Conservation (phyloP, 441 rosid species). For the Kokia cookei region DNA sequence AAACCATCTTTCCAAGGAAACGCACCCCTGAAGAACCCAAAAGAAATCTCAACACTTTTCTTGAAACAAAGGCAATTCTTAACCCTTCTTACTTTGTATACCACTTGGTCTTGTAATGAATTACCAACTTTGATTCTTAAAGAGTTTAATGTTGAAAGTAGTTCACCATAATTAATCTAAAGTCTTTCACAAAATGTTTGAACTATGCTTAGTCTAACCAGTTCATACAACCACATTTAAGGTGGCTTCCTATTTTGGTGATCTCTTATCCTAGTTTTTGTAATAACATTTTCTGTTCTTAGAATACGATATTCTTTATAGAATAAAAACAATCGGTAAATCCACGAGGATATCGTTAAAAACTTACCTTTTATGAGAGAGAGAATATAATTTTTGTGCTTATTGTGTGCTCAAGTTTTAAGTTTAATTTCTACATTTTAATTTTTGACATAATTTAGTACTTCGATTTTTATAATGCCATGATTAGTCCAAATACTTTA, state of each 20-base stretch:
- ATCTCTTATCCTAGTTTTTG: background rate
- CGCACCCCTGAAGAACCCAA: background rate
- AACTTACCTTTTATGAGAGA: no score
- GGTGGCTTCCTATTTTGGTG: no score
- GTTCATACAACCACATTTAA: background rate
- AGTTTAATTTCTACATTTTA: no score
- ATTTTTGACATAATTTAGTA: no score
- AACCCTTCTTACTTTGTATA: background rate
- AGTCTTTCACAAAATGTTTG: background rate
- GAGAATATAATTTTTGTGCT: no score
- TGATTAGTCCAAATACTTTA: no score
- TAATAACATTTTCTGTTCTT: background rate
- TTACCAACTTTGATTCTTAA: background rate
- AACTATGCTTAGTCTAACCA: background rate
- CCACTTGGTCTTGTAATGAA: background rate
- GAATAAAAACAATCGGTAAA: no score
- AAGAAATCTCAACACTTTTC: background rate
- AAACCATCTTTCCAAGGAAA: background rate
- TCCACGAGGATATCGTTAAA: background rate
- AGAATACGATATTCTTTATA: background rate
- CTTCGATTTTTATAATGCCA: no score
- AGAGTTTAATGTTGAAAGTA: background rate
- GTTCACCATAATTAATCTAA: background rate
- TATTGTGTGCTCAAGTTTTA: no score
- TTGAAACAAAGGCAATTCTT: background rate